Conservation (phyloP, 108 stramenopile genomes). For the Skeletonema costatum region DNA sequence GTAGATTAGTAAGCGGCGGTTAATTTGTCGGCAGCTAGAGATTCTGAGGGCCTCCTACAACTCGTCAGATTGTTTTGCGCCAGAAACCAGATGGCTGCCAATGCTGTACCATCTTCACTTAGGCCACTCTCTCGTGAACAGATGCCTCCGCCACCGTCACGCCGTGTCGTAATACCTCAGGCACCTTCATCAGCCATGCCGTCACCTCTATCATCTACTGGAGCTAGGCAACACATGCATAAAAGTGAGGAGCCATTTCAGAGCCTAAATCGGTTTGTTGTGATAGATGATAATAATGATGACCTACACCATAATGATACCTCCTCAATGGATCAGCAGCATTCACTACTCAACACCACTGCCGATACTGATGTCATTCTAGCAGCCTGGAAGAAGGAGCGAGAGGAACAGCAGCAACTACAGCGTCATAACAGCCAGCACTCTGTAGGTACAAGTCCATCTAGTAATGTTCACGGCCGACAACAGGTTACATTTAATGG, state of each 20-base stretch:
- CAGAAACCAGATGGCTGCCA: not conserved
- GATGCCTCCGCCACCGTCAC: not conserved
- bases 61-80: not conserved
- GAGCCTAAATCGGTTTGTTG: not conserved
- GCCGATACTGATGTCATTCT: not conserved
- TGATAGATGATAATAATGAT: not conserved
- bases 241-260: not conserved
- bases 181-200: not conserved
- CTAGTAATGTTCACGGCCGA: not conserved
- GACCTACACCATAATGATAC: not conserved
- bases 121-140: conserved; percentile 1
- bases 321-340: not conserved
- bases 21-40: not conserved
- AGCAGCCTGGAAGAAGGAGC: not conserved
- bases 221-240: not conserved
- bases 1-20: too few species aligned
- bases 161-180: not conserved
- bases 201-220: not conserved
- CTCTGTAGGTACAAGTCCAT: not conserved
- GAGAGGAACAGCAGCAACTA: not conserved
- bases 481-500: not conserved
- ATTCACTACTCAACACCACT: not conserved
- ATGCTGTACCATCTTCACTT: not conserved
- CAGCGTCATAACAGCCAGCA: not conserved
- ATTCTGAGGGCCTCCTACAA: not conserved